A percentile compares a stretch with the other conserved stretches of the same genome.
Evolutionary conservation across 352 stramenopile genomes (phyloP).

Genomic region (Phytophthora fragariaefolia): DNA sequence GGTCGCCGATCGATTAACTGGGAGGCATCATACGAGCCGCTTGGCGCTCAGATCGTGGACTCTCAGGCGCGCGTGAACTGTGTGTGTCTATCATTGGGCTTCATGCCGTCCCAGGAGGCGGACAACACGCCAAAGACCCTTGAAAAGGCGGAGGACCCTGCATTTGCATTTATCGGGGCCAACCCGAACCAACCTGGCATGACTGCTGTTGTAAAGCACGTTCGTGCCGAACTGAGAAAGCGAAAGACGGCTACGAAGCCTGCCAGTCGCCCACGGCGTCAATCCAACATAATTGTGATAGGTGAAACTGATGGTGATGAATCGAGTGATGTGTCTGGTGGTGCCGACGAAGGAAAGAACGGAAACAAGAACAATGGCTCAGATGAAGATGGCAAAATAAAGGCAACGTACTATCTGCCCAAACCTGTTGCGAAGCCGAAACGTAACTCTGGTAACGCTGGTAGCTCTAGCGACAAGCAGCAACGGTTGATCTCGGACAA

Average conservation of each 20-base stretch:
- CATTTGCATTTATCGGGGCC: slow-evolving; percentile 83
- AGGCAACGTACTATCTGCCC: slow-evolving; percentile 84
- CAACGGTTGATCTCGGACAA: slow-evolving; percentile 75
- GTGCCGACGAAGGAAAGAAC: slow-evolving; percentile 58
- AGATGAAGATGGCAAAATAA: slow-evolving; percentile 56
- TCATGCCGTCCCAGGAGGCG: slow-evolving; percentile 72
- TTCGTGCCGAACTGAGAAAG: slow-evolving; percentile 67
- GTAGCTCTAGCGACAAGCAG: slow-evolving; percentile 31
- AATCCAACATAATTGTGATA: slow-evolving; percentile 90
- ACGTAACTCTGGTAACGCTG: slow-evolving; percentile 21
- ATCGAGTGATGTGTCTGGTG: slow-evolving; percentile 75
- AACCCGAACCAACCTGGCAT: slow-evolving; percentile 83
- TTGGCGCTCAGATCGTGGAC: slow-evolving; percentile 87
- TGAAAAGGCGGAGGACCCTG: slow-evolving; percentile 81
- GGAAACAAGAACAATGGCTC: slow-evolving; percentile 28
- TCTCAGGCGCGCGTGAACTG: slow-evolving; percentile 87
- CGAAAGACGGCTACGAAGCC: slow-evolving; percentile 49
- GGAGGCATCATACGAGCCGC: slow-evolving; percentile 84
- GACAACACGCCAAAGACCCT: slow-evolving; percentile 76
- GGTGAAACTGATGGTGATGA: slow-evolving; percentile 83
- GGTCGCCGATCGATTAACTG: slow-evolving; percentile 89
- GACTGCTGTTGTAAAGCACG: slow-evolving; percentile 85
- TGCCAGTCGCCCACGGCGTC: slow-evolving; percentile 45
- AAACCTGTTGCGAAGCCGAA: slow-evolving; percentile 67
- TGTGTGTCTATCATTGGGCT: slow-evolving; percentile 86